Percentiles rank a stretch among this genome's conserved stretches.
phyloP scores from a whole-genome alignment of 2,329 filamentous ascomycete species.

The Alternaria arborescens region DNA sequence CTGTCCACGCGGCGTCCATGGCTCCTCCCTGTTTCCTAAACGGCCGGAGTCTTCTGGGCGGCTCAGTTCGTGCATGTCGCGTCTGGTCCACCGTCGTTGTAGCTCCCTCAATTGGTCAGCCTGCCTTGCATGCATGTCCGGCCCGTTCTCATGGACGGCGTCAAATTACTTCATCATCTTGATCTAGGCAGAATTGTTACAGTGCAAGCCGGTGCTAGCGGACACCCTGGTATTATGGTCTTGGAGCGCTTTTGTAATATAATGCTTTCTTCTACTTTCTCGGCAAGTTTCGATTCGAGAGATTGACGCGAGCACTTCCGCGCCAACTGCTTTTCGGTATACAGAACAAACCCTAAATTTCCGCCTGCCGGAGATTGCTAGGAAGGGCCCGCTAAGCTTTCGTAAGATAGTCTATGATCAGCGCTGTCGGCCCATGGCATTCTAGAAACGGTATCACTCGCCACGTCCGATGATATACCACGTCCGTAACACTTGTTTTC shows the following conservation, averaged over 20 bases:
- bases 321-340: slow-evolving; percentile 12
- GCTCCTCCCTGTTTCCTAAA: slow-evolving; percentile 23
- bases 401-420: slow-evolving; percentile 39
- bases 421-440: slow-evolving; percentile 44
- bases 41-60: slow-evolving; percentile 16
- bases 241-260: neutral
- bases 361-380: slow-evolving; percentile 19
- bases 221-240: slow-evolving; percentile 1
- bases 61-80: slow-evolving; percentile 26
- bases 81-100: slow-evolving; percentile 13
- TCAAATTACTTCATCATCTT: slow-evolving; percentile 32
- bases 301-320: slow-evolving; percentile 6
- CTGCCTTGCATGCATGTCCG: slow-evolving; percentile 19
- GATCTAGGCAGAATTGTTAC: slow-evolving; percentile 15
- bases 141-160: slow-evolving; percentile 16
- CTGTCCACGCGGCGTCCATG: slow-evolving; percentile 41
- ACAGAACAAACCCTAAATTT: slow-evolving; percentile 14
- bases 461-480: slow-evolving; percentile 42
- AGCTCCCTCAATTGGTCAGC: slow-evolving; percentile 22
- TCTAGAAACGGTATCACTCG: slow-evolving; percentile 49
- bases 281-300: slow-evolving; percentile 4
- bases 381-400: slow-evolving; percentile 43
- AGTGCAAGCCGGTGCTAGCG: slow-evolving; percentile 7
- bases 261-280: slow-evolving; percentile 8
- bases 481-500: slow-evolving; percentile 32